Percentiles rank a stretch among this genome's conserved stretches.
These are phyloP conservation scores for Cadophora malorum DNA, from an alignment of 2,329 filamentous ascomycete species.

Conservation along the genomic window DNA sequence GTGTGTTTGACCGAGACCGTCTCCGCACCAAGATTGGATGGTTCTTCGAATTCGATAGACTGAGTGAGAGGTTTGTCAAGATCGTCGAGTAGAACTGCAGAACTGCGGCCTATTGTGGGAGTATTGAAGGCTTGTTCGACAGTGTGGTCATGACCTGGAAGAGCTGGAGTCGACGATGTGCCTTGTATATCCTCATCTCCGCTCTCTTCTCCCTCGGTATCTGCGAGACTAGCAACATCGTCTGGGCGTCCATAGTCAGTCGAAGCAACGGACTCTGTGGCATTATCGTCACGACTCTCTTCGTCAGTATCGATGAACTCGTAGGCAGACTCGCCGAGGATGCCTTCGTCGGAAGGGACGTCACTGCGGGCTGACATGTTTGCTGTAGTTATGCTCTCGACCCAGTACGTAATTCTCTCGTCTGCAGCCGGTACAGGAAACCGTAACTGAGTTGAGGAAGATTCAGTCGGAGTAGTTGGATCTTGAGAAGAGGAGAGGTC, in stretches of 20 bases:
- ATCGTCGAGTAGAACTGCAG: conserved; percentile 41
- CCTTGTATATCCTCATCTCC: conserved; percentile 39
- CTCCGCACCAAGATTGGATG: conserved; percentile 46
- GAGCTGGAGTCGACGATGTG: conserved; percentile 33
- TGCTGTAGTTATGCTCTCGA: conserved; percentile 37
- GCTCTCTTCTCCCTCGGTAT: conserved; percentile 46
- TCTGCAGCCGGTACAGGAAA: conserved; percentile 41
- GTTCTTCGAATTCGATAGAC: conserved; percentile 56
- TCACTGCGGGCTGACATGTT: conserved; percentile 43
- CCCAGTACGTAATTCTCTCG: conserved; percentile 41
- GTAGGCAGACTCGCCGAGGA: conserved; percentile 44
- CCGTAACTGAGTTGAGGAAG: conserved; percentile 35
- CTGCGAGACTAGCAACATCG: conserved; percentile 46
- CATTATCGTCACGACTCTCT: conserved; percentile 45
- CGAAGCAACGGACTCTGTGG: conserved; percentile 46
- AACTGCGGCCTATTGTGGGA: conserved; percentile 44
- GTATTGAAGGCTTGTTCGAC: conserved; percentile 41
- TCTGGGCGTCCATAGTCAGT: conserved; percentile 45
- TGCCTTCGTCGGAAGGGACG: conserved; percentile 40
- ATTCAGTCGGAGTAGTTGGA: conserved; percentile 24
- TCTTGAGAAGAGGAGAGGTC: conserved; percentile 31
- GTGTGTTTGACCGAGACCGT: conserved; percentile 56
- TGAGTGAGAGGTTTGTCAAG: conserved; percentile 40
- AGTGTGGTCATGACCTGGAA: conserved; percentile 38
- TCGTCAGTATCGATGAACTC: conserved; percentile 47